Base-by-base conservation (phyloP, 2,329 filamentous ascomycete genomes). In the Colletotrichum musicola region DNA sequence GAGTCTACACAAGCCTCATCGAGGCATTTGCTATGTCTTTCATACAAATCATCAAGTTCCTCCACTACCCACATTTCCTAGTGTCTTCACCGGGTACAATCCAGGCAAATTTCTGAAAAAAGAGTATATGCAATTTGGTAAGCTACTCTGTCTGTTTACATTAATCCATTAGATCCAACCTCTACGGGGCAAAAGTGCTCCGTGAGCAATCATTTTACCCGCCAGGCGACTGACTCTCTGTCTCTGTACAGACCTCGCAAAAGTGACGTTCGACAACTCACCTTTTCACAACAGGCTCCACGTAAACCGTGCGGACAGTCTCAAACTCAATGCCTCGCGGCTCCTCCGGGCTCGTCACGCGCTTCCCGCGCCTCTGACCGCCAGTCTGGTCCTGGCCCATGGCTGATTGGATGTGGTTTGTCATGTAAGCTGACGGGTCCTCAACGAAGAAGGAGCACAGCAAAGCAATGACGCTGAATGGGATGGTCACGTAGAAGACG, bases 361-460 rank as follows among this genome's bases (percentile, higher is more conserved):
- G 22, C 16, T 51, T 61, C 4, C 22, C 25, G 7, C 55, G 55
- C 6, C 22, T 55, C 5, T 47, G 50, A 12, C 5, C 30, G 10
- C 6, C 35, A 7, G 12, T 27, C 9, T 50, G 51, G 9, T 68
- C 54, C 20, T 62, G 50, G 2, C 47, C 64, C 69, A 71, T 72
- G 7, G 66, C 69, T 4, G 66, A 67, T 20, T 70, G 62, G 6
- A 72, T 69, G 18, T 71, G 65, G 30, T 67, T 65, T 4, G 70
- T 73, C 18, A 75, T 71, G 25, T 73, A 66, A 4, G 70, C 62
- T 25, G 66, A 46, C 7, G 69, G 66, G 20, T 71, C 69, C 6
- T 71, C 65, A 6, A 71, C 47, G 7, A 57, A 56, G 1, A 71
- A 18, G 1, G 66, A 60, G 13, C 60, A 64, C 10, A 69, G 20